Conservation (phyloP, 257 asterid genomes). For the Echites panduratus region DNA sequence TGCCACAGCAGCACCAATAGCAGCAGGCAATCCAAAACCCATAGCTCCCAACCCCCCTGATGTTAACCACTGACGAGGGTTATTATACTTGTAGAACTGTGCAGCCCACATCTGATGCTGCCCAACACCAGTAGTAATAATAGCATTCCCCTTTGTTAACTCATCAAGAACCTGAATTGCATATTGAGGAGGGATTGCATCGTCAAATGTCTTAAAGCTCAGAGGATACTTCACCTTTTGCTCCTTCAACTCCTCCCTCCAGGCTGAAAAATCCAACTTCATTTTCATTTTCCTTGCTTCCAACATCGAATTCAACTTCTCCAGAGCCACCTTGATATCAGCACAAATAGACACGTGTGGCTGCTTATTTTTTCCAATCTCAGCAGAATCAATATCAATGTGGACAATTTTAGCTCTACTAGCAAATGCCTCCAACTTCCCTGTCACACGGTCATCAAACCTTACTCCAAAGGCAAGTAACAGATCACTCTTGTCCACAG, state of each 20-base stretch:
- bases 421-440: slow-evolving; percentile 77
- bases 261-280: slow-evolving; percentile 43
- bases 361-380: slow-evolving; percentile 76
- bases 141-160: slow-evolving; percentile 61
- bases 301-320: slow-evolving; percentile 50
- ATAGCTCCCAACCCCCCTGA: slow-evolving; percentile 80
- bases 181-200: slow-evolving; percentile 72
- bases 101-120: slow-evolving; percentile 98
- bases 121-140: slow-evolving; percentile 75
- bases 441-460: slow-evolving; percentile 82
- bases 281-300: slow-evolving; percentile 25
- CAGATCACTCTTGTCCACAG: slow-evolving; percentile 72
- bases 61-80: slow-evolving; percentile 70
- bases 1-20: slow-evolving; percentile 81
- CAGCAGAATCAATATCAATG: slow-evolving; percentile 75
- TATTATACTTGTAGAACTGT: slow-evolving; percentile 67
- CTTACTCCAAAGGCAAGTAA: slow-evolving; percentile 81
- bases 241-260: slow-evolving; percentile 68
- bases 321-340: slow-evolving; percentile 52
- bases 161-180: slow-evolving; percentile 75
- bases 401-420: slow-evolving; percentile 83
- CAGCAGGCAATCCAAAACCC: slow-evolving; percentile 88
- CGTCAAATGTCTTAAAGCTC: slow-evolving; percentile 51
- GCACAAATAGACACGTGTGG: slow-evolving; percentile 75
- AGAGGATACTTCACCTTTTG: slow-evolving; percentile 47